Conservation (phyloP, 2,329 filamentous ascomycete species). For the Fusarium sp. region DNA sequence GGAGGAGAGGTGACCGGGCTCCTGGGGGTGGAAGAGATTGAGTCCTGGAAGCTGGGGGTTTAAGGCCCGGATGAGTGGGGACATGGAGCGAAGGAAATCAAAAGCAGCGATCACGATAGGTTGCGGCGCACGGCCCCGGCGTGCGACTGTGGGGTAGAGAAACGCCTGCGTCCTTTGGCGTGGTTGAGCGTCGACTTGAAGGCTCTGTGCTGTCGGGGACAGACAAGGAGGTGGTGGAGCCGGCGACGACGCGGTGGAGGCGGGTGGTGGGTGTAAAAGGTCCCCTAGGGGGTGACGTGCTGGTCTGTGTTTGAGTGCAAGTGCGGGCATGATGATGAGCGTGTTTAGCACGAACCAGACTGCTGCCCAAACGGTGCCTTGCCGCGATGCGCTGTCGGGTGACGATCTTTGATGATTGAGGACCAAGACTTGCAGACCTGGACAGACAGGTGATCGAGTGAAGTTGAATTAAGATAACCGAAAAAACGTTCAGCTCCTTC, state of each 20-base stretch:
- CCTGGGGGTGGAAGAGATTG: conserved; percentile 41
- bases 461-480: conserved; percentile 32
- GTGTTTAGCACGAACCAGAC: conserved; percentile 13
- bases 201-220: conserved; percentile 12
- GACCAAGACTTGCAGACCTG: background rate
- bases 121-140: conserved; percentile 39
- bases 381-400: conserved; percentile 3
- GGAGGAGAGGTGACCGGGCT: conserved; percentile 31
- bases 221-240: conserved; percentile 38
- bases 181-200: conserved; percentile 24
- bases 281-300: conserved; percentile 38
- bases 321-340: background rate
- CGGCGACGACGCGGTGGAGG: conserved; percentile 34
- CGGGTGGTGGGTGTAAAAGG: conserved; percentile 15
- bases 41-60: conserved; percentile 49
- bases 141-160: conserved; percentile 50
- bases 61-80: conserved; percentile 46
- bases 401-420: background rate
- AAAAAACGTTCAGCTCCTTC: conserved; percentile 5
- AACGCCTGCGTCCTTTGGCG: conserved; percentile 37
- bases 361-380: conserved; percentile 11
- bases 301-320: conserved; percentile 38
- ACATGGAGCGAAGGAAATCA: conserved; percentile 37
- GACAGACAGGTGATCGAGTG: background rate
- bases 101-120: conserved; percentile 47